These are phyloP conservation scores for Darksidea phi DNA, from an alignment of 495 filamentous ascomycete genomes.

Conservation along the genomic window DNA sequence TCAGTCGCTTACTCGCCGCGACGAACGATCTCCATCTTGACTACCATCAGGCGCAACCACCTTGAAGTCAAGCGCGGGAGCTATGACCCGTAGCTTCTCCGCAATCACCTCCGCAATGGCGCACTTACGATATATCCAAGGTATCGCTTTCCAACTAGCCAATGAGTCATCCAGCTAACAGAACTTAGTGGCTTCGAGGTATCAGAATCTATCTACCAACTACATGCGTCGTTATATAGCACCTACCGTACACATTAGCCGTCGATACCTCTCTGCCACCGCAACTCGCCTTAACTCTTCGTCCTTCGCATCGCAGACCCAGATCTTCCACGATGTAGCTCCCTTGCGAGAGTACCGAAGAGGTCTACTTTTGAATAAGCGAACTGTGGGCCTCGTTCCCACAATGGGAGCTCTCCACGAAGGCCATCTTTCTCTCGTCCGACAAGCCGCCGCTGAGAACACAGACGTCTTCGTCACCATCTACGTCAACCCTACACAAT, in stretches of 20 bases:
- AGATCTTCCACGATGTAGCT: conserved; percentile 72
- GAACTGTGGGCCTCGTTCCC: conserved; percentile 82
- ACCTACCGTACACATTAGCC: background rate
- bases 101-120: conserved; percentile 12
- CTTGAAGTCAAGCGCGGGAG: background rate
- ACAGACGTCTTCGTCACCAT: conserved; percentile 82
- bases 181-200: background rate
- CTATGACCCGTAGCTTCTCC: background rate
- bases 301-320: conserved; percentile 46
- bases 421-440: conserved; percentile 85
- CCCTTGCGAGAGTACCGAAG: conserved; percentile 70
- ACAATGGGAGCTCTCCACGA: conserved; percentile 96
- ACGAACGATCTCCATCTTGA: conserved; percentile 5
- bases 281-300: conserved; percentile 20
- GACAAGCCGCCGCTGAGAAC: conserved; percentile 79
- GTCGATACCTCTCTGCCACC: conserved; percentile 19
- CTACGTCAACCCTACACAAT: conserved; percentile 96
- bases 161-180: conserved; percentile 11
- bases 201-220: background rate
- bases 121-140: background rate
- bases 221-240: background rate
- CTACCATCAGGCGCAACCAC: conserved; percentile 14
- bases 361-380: conserved; percentile 62
- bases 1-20: background rate
- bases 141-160: conserved; percentile 6